Evolutionary conservation across 768 basidiomycete genomes (phyloP), one percentile per base, ranked within the genome.

Genomic region (Amanita brunnescens): DNA sequence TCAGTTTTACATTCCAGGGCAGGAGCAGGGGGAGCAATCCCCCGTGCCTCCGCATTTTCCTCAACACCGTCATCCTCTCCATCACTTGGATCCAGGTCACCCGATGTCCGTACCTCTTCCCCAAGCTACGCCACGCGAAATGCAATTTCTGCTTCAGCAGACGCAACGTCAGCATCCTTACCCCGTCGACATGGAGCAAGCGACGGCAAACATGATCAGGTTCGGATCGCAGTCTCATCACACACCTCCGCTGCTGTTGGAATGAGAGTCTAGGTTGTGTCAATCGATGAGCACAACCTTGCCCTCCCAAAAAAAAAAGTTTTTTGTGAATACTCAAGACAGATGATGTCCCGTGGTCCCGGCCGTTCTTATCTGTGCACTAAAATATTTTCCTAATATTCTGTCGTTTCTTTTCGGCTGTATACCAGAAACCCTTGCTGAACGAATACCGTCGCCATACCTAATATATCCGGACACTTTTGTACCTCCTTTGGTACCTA

Each of bases 171-270:
- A 40, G 5, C 52, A 46, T 50, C 57, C 51, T 45, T 62, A 47
- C 48, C 58, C 56, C 59, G 59, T 33, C 43, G 61, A 55, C 52
- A 55, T 45, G 59, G 54, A 53, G 47, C 51, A 48, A 49, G 56
- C 49, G 50, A 55, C 32, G 52, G 50, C 20, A 48, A 53, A 53
- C 55, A 61, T 53, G 71, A 62, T 59, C 70, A 74, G 70, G 67
- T 73, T 70, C 70, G 72, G 68, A 64, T 70, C 60, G 49, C 71
- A 61, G 71, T 68, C 61, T 53, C 68, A 67, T 61, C 74, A 55
- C 72, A 74, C 72, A 45, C 75, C 68, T 26, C 74, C 67, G 59
- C 70, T 70, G 65, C 69, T 58, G 61, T 73, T 69, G 75, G 75
- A 71, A 72, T 77, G 74, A 75, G 70, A 56, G 75, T 69, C 5